Evolutionary conservation across 1,284 basidiomycete species (phyloP).

Genomic region (Cryptococcus sp.): DNA sequence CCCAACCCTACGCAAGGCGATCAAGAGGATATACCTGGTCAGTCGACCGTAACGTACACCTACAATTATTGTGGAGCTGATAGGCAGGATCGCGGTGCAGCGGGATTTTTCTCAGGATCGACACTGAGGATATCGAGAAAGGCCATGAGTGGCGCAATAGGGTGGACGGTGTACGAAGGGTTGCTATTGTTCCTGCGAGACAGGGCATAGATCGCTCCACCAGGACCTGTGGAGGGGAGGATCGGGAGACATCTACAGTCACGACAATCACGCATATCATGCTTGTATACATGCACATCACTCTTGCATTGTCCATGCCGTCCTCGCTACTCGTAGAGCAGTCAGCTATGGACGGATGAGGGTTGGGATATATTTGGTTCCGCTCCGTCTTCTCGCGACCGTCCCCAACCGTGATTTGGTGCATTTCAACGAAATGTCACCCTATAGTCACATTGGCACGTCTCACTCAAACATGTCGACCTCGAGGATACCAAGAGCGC

Average conservation of each 20-base stretch:
- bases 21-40: constrained; percentile 63
- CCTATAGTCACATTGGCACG: not conserved
- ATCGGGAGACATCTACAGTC: too few species aligned
- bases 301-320: not conserved
- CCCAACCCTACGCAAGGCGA: constrained; percentile 61
- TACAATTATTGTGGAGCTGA: not conserved
- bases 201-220: not conserved
- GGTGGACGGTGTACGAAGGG: constrained; percentile 88
- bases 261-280: too few species aligned
- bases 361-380: not conserved
- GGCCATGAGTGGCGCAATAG: constrained; percentile 81
- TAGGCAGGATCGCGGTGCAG: constrained; percentile 62
- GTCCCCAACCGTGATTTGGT: not conserved
- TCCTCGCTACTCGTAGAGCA: not conserved
- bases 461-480: not conserved
- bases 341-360: too few species aligned
- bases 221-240: too few species aligned
- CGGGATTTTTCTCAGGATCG: constrained; percentile 79
- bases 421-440: not conserved
- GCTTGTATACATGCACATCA: too few species aligned
- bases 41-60: too few species aligned
- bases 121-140: constrained; percentile 78
- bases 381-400: not conserved
- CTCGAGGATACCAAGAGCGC: not conserved
- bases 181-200: constrained; percentile 54